These are phyloP conservation scores for Candida quercuum DNA, from an alignment of 805 yeast species.

Conservation along the genomic window DNA sequence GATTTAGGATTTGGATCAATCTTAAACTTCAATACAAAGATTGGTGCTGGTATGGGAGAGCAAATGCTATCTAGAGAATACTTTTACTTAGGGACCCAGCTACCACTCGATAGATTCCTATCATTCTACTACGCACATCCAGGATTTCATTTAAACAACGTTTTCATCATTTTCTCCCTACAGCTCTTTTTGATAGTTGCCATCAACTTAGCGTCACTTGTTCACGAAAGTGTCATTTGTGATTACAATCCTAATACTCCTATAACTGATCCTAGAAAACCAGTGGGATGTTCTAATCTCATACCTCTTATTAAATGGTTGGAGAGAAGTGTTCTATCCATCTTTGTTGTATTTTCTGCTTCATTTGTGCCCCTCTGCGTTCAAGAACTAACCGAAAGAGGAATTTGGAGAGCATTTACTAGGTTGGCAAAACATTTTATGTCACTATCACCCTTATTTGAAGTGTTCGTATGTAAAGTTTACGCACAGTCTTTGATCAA, in stretches of 20 bases:
- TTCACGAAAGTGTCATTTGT: conserved; percentile 58
- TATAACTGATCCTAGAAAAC: conserved; percentile 54
- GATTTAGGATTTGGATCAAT: conserved; percentile 83
- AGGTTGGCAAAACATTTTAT: conserved; percentile 61
- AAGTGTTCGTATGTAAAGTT: conserved; percentile 72
- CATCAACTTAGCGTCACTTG: conserved; percentile 57
- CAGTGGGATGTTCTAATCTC: conserved; percentile 67
- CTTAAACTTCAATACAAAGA: conserved; percentile 74
- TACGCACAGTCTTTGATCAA: conserved; percentile 66
- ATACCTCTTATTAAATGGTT: conserved; percentile 73
- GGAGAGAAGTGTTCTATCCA: conserved; percentile 65
- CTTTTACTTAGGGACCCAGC: conserved; percentile 69
- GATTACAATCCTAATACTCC: conserved; percentile 53
- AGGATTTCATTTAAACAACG: conserved; percentile 78
- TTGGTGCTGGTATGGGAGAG: conserved; percentile 91
- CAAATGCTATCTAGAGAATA: conserved; percentile 81
- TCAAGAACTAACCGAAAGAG: conserved; percentile 74
- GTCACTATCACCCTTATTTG: conserved; percentile 73
- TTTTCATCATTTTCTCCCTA: conserved; percentile 65
- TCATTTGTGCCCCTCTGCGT: conserved; percentile 72
- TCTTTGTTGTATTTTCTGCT: conserved; percentile 67
- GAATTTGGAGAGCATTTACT: conserved; percentile 61
- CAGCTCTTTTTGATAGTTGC: conserved; percentile 55
- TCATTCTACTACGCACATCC: conserved; percentile 84
- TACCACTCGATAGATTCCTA: conserved; percentile 72